Conservation (phyloP, 108 stramenopile genomes). For the Schizochytrium sp. region DNA sequence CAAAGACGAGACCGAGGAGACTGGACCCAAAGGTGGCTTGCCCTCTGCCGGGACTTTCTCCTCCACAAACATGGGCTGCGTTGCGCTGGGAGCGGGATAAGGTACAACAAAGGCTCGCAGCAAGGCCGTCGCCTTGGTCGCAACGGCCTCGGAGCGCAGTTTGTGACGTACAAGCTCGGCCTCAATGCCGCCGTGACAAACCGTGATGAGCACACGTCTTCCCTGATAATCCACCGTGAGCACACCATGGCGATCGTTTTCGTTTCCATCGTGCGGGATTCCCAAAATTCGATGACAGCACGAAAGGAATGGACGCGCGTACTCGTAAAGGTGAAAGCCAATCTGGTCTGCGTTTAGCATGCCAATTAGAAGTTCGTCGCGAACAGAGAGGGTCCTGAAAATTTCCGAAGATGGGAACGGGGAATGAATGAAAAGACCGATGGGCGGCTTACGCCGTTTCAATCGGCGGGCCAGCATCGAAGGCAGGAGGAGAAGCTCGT, state of each 20-base stretch:
- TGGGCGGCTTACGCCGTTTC: slow-evolving; percentile 21
- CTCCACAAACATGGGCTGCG: neutral
- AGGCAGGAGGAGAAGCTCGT: slow-evolving; percentile 58
- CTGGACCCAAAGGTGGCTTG: neutral
- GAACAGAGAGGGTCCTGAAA: slow-evolving; percentile 48
- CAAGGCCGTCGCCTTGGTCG: neutral
- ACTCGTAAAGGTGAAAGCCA: slow-evolving; percentile 64
- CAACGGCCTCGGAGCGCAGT: neutral
- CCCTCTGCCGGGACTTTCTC: neutral
- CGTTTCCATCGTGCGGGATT: slow-evolving; percentile 70
- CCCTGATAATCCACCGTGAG: slow-evolving; percentile 20
- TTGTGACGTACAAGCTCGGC: neutral
- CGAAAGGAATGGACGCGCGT: slow-evolving; percentile 59
- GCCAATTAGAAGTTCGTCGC: slow-evolving; percentile 56
- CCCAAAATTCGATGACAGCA: slow-evolving; percentile 52
- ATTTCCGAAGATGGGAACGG: slow-evolving; percentile 64
- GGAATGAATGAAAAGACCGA: slow-evolving; percentile 61
- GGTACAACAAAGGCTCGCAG: neutral
- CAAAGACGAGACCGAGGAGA: neutral
- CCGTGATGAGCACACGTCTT: neutral
- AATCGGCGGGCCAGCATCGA: slow-evolving; percentile 41
- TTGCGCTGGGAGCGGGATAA: neutral
- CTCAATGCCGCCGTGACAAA: slow-evolving; percentile 22
- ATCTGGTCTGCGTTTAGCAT: slow-evolving; percentile 61
- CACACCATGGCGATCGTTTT: slow-evolving; percentile 41